These are phyloP conservation scores for Trichoderma polysporum DNA, from an alignment of 2,329 filamentous ascomycete species.

Conservation along the genomic window DNA sequence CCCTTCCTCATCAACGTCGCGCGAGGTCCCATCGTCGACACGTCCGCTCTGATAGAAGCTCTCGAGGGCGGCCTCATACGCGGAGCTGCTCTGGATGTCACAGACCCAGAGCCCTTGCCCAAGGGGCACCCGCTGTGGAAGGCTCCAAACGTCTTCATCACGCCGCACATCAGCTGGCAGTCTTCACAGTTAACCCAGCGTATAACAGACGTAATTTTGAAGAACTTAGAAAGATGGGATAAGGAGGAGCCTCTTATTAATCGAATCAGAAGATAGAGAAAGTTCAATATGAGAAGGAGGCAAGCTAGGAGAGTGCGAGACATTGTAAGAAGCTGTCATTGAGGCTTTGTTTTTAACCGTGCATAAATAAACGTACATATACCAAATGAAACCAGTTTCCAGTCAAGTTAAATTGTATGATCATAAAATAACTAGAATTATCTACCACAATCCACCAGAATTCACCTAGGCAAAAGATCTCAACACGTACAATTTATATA, in stretches of 20 bases:
- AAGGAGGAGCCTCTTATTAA: constrained; percentile 21
- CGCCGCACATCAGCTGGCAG: constrained; percentile 41
- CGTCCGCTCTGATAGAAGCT: constrained; percentile 55
- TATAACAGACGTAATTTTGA: constrained; percentile 21
- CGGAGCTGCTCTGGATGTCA: constrained; percentile 69
- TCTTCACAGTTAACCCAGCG: constrained; percentile 32
- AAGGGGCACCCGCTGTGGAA: constrained; percentile 63
- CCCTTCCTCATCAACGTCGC: constrained; percentile 67
- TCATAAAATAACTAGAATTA: background rate
- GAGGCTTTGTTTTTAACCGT: background rate
- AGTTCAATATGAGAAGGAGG: background rate
- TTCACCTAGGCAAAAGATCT: background rate
- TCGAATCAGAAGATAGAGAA: constrained; percentile 27
- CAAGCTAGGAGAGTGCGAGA: background rate
- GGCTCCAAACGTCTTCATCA: constrained; percentile 61
- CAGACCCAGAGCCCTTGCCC: constrained; percentile 70
- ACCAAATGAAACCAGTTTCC: background rate
- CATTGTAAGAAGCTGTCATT: background rate
- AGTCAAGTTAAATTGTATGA: background rate
- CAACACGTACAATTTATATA: background rate
- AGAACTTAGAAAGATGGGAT: constrained; percentile 14
- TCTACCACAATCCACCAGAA: background rate
- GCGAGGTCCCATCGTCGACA: constrained; percentile 47
- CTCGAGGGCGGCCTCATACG: constrained; percentile 42
- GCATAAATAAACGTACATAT: background rate